Evolutionary conservation across 495 filamentous ascomycete species (phyloP).

Genomic region (Xylaria intraflava): DNA sequence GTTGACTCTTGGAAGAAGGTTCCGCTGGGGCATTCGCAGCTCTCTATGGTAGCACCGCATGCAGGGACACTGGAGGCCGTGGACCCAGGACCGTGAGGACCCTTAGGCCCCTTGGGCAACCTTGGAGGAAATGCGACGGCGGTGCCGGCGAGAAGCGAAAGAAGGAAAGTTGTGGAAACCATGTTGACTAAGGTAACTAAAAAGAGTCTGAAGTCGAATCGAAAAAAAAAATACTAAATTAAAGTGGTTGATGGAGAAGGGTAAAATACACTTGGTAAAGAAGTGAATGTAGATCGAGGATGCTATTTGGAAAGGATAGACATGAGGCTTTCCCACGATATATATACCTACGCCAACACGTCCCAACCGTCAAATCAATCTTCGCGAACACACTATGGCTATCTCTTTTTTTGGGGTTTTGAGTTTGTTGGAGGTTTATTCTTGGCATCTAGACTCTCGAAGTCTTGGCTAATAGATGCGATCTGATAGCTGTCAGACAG

Average conservation of each 20-base stretch:
- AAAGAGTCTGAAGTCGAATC: background rate
- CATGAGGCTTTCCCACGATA: background rate
- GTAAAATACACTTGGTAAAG: too few relatives aligned
- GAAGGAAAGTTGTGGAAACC: background rate
- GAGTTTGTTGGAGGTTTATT: background rate
- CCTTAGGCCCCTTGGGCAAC: too few relatives aligned
- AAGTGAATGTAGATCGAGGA: background rate
- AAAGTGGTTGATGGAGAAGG: background rate
- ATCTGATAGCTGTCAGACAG: background rate
- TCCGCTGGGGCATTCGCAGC: background rate
- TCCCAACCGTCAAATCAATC: too few relatives aligned
- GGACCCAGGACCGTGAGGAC: background rate
- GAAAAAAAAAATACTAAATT: too few relatives aligned
- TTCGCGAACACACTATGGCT: background rate
- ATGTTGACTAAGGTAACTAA: background rate
- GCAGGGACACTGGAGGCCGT: background rate
- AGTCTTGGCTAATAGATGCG: background rate
- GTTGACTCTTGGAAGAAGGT: background rate
- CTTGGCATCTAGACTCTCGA: background rate
- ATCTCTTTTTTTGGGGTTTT: too few relatives aligned
- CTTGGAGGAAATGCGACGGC: background rate
- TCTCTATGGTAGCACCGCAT: background rate
- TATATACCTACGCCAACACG: background rate
- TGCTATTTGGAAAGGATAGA: background rate
- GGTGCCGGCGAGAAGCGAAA: background rate